Evolutionary conservation across 2,329 filamentous ascomycete species (phyloP).

Genomic region (Apiospora phragmitis): DNA sequence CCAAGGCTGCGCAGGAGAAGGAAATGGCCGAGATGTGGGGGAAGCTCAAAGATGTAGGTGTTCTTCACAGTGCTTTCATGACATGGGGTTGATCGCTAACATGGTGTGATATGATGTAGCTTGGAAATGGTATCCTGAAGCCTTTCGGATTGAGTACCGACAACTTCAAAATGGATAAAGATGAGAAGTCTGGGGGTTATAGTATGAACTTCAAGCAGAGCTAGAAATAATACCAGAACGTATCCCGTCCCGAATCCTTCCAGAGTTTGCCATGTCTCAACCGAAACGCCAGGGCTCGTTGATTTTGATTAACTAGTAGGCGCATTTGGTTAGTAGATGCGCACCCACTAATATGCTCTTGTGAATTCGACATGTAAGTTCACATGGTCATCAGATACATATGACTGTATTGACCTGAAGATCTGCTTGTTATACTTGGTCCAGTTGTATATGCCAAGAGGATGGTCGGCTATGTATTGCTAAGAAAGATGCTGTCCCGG

Average conservation of each 20-base stretch:
- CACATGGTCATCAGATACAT: background rate
- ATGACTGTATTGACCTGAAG: background rate
- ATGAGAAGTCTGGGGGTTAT: conserved; percentile 86
- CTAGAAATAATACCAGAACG: background rate
- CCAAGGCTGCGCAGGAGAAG: conserved; percentile 77
- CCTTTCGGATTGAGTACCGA: conserved; percentile 93
- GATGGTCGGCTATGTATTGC: background rate
- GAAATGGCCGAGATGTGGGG: conserved; percentile 98
- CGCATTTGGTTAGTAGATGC: background rate
- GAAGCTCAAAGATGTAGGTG: conserved; percentile 77
- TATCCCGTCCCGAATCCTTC: no score
- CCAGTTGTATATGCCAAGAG: background rate
- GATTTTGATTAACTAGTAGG: background rate
- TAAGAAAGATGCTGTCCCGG: background rate
- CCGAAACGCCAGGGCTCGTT: background rate
- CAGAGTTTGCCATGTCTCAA: no score
- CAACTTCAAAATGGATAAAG: conserved; percentile 92
- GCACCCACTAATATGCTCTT: background rate
- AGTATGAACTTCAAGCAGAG: conserved; percentile 80
- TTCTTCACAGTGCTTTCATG: background rate
- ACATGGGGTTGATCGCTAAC: conserved; percentile 6
- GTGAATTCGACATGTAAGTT: background rate
- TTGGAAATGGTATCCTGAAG: conserved; percentile 89
- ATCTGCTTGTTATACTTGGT: background rate
- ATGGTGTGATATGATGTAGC: conserved; percentile 38